A percentile compares a stretch with the other conserved stretches of the same genome.
Evolutionary conservation across 257 asterid genomes (phyloP).

Genomic region (Thymus quinquecostatus): DNA sequence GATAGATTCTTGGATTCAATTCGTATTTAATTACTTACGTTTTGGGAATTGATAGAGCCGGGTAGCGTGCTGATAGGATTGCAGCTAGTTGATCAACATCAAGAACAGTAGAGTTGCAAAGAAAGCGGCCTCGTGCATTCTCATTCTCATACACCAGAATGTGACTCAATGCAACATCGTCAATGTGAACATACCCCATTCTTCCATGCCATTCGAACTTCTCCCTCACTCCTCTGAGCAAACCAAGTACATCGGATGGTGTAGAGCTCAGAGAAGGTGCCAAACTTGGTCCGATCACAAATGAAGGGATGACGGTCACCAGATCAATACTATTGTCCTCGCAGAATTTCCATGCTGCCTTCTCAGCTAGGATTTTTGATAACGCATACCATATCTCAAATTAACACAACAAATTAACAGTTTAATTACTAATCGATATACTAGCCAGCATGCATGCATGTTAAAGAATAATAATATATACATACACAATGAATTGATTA

Average conservation of each 20-base stretch:
- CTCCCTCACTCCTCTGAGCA: conserved; percentile 59
- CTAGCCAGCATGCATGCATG: too few species aligned
- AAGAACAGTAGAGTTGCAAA: conserved; percentile 69
- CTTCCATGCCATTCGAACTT: conserved; percentile 82
- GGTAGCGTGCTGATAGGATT: conserved; percentile 60
- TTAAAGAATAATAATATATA: too few species aligned
- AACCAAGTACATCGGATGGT: conserved; percentile 77
- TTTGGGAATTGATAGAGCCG: conserved; percentile 66
- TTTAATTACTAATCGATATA: too few species aligned
- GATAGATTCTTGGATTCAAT: too few species aligned
- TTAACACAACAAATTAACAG: too few species aligned
- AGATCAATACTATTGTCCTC: conserved; percentile 59
- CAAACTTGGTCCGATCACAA: conserved; percentile 80
- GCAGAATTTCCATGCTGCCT: conserved; percentile 90
- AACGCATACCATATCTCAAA: conserved; percentile 58
- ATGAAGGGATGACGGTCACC: conserved; percentile 73
- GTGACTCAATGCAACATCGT: conserved; percentile 82
- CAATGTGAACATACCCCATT: conserved; percentile 95
- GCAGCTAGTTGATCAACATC: conserved; percentile 59
- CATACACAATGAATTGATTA: too few species aligned
- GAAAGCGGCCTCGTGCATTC: conserved; percentile 68
- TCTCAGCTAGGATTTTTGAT: conserved; percentile 89
- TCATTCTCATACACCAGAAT: conserved; percentile 64
- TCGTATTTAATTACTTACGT: conserved; percentile 36
- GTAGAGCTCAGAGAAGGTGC: conserved; percentile 67